Conservation (phyloP, 2,329 filamentous ascomycete species). For the Tolypocladium tropicale region DNA sequence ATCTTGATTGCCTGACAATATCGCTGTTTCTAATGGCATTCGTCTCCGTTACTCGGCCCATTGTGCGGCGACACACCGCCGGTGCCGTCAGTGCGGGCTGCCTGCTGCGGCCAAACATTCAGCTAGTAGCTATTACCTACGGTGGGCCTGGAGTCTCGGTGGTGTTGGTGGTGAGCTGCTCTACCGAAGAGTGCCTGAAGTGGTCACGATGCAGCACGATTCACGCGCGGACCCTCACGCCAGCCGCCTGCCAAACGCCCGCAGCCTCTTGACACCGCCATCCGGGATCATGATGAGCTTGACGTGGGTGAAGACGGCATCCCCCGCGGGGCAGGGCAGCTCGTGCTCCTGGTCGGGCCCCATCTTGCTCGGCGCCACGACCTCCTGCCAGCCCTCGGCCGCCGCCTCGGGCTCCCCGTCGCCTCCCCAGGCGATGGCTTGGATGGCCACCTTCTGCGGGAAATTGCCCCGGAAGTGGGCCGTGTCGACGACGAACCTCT, state of each 20-base stretch:
- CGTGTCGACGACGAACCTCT: slow-evolving; percentile 65
- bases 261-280: slow-evolving; percentile 80
- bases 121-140: too few relatives aligned
- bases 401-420: slow-evolving; percentile 44
- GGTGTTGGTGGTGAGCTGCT: too few relatives aligned
- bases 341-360: slow-evolving; percentile 65
- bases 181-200: too few relatives aligned
- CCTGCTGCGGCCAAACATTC: not conserved
- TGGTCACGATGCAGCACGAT: too few relatives aligned
- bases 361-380: slow-evolving; percentile 57
- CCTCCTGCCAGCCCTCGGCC: slow-evolving; percentile 52
- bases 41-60: not conserved
- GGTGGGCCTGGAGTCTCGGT: too few relatives aligned
- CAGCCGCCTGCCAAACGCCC: slow-evolving; percentile 30
- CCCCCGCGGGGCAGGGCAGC: slow-evolving; percentile 45
- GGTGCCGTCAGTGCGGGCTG: not conserved
- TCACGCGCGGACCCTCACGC: not conserved
- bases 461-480: slow-evolving; percentile 80
- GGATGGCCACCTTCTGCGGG: slow-evolving; percentile 63
- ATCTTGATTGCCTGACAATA: not conserved
- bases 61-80: not conserved
- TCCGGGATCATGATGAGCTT: slow-evolving; percentile 92
- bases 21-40: not conserved
- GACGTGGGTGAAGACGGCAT: slow-evolving; percentile 63
- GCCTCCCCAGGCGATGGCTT: slow-evolving; percentile 47